Evolutionary conservation across 352 stramenopile genomes (phyloP).

Genomic region (Achlya hypogyna): DNA sequence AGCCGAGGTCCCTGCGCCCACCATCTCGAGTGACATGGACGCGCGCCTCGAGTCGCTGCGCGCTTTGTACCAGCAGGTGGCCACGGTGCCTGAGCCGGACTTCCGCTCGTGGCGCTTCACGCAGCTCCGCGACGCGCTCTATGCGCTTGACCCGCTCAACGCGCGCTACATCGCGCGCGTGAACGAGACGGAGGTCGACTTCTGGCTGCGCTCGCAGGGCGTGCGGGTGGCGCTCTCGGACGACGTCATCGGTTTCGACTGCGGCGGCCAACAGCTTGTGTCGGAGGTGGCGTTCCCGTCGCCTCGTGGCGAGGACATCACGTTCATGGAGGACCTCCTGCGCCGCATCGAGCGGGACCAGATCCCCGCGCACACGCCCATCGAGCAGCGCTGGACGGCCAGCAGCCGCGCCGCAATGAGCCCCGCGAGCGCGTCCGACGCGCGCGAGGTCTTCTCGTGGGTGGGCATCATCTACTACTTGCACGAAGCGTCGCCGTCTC

Average conservation of each 20-base stretch:
- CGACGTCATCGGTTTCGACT: slow-evolving; percentile 98
- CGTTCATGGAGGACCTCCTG: slow-evolving; percentile 91
- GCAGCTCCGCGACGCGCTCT: slow-evolving; percentile 73
- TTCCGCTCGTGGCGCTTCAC: slow-evolving; percentile 77
- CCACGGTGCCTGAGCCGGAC: slow-evolving; percentile 43
- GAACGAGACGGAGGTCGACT: slow-evolving; percentile 93
- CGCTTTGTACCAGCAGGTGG: slow-evolving; percentile 71
- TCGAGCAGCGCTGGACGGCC: slow-evolving; percentile 97
- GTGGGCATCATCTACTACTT: slow-evolving; percentile 98
- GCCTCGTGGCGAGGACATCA: slow-evolving; percentile 70
- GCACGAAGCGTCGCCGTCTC: slow-evolving; percentile 58
- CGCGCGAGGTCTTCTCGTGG: slow-evolving; percentile 86
- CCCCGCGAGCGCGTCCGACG: slow-evolving; percentile 76
- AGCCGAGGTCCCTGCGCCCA: slow-evolving; percentile 35
- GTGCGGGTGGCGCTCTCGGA: slow-evolving; percentile 87
- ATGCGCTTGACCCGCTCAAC: slow-evolving; percentile 82
- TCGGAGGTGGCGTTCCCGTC: slow-evolving; percentile 94
- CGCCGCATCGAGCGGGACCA: slow-evolving; percentile 85
- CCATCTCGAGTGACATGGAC: slow-evolving; percentile 38
- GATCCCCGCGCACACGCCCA: slow-evolving; percentile 92
- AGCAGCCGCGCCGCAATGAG: slow-evolving; percentile 88
- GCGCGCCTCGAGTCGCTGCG: slow-evolving; percentile 65
- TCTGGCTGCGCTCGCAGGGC: slow-evolving; percentile 92
- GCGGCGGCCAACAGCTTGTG: slow-evolving; percentile 96
- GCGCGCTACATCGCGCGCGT: slow-evolving; percentile 89